These are phyloP conservation scores for Exophiala calicioides DNA, from an alignment of 2,329 filamentous ascomycete genomes.

Conservation along the genomic window DNA sequence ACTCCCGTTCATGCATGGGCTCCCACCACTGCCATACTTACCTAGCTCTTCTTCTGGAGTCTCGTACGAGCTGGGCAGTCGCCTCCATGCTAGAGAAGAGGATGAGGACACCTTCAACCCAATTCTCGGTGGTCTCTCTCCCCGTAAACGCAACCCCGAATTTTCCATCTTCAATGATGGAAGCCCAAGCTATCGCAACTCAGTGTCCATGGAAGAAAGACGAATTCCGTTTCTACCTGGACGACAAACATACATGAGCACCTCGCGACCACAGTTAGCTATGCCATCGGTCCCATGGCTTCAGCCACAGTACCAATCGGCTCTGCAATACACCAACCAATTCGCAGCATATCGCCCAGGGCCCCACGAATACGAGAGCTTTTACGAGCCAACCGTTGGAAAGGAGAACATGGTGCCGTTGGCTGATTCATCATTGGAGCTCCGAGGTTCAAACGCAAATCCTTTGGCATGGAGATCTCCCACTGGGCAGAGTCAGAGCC, in stretches of 20 bases:
- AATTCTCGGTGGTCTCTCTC: slow-evolving; percentile 33
- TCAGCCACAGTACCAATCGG: slow-evolving; percentile 25
- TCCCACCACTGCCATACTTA: slow-evolving; percentile 29
- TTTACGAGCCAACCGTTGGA: slow-evolving; percentile 16
- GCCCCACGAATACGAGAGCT: slow-evolving; percentile 12
- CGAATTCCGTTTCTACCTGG: slow-evolving; percentile 17
- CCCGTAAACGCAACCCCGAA: slow-evolving; percentile 34
- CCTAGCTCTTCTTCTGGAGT: slow-evolving; percentile 29
- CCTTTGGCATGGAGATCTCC: slow-evolving; percentile 25
- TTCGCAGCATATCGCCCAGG: slow-evolving; percentile 18
- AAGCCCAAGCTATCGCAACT: slow-evolving; percentile 20
- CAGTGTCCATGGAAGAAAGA: slow-evolving; percentile 1
- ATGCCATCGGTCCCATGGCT: slow-evolving; percentile 24
- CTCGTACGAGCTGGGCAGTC: slow-evolving; percentile 26
- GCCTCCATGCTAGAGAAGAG: slow-evolving; percentile 29
- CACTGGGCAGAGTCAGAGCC: slow-evolving; percentile 2
- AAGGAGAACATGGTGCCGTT: slow-evolving; percentile 25
- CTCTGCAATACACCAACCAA: slow-evolving; percentile 18
- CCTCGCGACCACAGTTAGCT: slow-evolving; percentile 14
- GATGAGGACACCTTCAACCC: slow-evolving; percentile 40
- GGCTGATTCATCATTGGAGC: background rate
- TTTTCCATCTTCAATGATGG: slow-evolving; percentile 44
- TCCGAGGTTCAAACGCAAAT: slow-evolving; percentile 12
- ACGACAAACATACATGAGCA: slow-evolving; percentile 9
- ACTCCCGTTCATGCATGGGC: slow-evolving; percentile 15